These are phyloP conservation scores for Quercus ilex DNA, from an alignment of 306 rosid species.

Conservation along the genomic window DNA sequence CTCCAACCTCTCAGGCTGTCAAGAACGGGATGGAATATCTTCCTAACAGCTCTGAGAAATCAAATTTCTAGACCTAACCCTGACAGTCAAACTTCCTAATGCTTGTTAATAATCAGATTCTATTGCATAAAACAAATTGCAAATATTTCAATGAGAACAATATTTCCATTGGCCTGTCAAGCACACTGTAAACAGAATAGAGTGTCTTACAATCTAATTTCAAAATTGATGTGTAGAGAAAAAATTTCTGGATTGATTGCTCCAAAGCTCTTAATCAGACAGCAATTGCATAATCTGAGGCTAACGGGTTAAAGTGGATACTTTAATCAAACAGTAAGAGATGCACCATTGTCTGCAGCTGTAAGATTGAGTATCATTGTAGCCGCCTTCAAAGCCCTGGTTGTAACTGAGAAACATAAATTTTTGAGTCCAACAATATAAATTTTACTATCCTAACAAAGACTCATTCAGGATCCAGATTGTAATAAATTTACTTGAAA, in stretches of 20 bases:
- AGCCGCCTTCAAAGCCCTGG: conserved; percentile 82
- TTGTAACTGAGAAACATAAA: background rate
- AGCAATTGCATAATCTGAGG: background rate
- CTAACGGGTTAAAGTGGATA: background rate
- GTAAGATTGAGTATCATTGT: conserved; percentile 82
- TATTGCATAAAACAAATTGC: background rate
- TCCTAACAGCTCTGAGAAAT: background rate
- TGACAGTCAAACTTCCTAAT: background rate
- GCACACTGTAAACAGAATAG: background rate
- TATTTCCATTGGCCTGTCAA: background rate
- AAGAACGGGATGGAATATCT: background rate
- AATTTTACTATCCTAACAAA: no score
- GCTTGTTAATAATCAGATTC: background rate
- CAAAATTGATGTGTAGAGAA: background rate
- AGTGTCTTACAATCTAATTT: background rate
- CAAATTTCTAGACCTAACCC: background rate
- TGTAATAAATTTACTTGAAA: no score
- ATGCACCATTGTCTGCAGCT: conserved; percentile 78
- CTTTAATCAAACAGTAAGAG: conserved; percentile 64
- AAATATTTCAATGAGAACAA: background rate
- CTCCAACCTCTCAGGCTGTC: background rate
- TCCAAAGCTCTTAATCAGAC: background rate
- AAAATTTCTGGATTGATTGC: background rate
- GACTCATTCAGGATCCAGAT: no score
- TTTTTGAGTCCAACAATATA: background rate